Base-by-base conservation (phyloP, 2,329 filamentous ascomycete genomes). In the Talaromyces sp. region DNA sequence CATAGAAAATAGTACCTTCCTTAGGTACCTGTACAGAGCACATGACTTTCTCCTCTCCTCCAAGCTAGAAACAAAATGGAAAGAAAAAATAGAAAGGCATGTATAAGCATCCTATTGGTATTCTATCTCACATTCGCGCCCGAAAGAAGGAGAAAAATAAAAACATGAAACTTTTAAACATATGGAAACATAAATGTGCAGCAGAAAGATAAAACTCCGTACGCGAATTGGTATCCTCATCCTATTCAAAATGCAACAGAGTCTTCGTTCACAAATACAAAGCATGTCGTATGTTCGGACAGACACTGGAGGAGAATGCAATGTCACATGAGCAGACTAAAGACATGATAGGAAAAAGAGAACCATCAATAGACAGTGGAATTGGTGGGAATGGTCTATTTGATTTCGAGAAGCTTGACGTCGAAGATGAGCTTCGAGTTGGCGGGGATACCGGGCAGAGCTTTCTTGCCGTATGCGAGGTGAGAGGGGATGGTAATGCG, bases 401-500 rank as follows among this genome's bases (percentile, higher is more conserved):
- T 93, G 81, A 93, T 91, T 80, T 91, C 89, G 63, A 94, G 82
- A 63, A 93, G 84, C 85, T 94, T 95, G 74, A 95, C 85, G 78
- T 99, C 96, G 79, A 99, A 99, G 77, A 91, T 87, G 78, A 99
- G 83, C 71, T 90, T 92, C 78, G 92, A 94, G 87, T 98, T 97
- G 73, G 85, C 86, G 27, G 95, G 95, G 73, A 99, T 98, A 70
- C 91, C 93, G 60, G 92, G 91, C 27, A 91, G 81, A 68, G 85
- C 83, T 82, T 91, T 90, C 81, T 87, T 93, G 80, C 96, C 95
- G 79, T 99, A 99, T 73, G 91, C 96, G 66, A 94, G 88, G 73
- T 90, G 83, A 58, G 95, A 85, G 58, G 96, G 96, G 74, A 99
- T 93, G 69, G 89, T 93, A 74, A 99, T 85, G 72, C 95, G 90